Conservation (phyloP, 495 filamentous ascomycete species). For the Letharia lupina region DNA sequence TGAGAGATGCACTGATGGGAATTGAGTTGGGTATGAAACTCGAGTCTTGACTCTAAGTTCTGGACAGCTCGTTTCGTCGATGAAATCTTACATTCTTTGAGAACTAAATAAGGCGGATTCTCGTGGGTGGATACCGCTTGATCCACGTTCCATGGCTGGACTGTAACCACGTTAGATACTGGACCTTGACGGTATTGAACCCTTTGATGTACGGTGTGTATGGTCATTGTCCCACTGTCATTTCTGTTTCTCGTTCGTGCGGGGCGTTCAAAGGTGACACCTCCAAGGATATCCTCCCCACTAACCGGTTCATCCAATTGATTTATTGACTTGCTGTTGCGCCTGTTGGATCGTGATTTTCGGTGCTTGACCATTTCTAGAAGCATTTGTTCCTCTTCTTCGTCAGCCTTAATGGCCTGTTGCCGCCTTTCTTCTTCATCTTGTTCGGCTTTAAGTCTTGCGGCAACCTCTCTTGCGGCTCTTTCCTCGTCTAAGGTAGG, state of each 20-base stretch:
- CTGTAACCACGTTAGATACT: conserved; percentile 18
- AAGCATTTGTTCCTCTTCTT: conserved; percentile 67
- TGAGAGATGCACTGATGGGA: conserved; percentile 70
- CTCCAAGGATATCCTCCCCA: conserved; percentile 35
- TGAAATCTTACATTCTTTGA: conserved; percentile 60
- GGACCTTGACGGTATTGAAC: conserved; percentile 47
- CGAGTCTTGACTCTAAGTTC: conserved; percentile 58
- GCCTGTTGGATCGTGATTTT: conserved; percentile 36
- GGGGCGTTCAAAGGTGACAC: conserved; percentile 62
- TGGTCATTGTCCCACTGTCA: conserved; percentile 47
- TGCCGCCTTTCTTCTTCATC: conserved; percentile 15
- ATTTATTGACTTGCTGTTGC: conserved; percentile 27
- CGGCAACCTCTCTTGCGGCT: conserved; percentile 49
- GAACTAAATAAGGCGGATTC: conserved; percentile 48
- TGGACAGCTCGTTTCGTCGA: conserved; percentile 61
- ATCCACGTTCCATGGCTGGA: conserved; percentile 9
- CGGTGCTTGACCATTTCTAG: conserved; percentile 66
- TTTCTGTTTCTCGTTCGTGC: conserved; percentile 49
- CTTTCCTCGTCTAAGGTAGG: conserved; percentile 88
- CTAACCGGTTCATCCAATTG: neutral
- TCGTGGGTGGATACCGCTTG: conserved; percentile 2
- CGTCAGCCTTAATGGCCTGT: conserved; percentile 44
- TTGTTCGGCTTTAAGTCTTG: conserved; percentile 43
- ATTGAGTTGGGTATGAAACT: conserved; percentile 56
- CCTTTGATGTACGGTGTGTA: conserved; percentile 58